phyloP scores from a whole-genome alignment of 345 rosid genomes.

The Brassica carinata region DNA sequence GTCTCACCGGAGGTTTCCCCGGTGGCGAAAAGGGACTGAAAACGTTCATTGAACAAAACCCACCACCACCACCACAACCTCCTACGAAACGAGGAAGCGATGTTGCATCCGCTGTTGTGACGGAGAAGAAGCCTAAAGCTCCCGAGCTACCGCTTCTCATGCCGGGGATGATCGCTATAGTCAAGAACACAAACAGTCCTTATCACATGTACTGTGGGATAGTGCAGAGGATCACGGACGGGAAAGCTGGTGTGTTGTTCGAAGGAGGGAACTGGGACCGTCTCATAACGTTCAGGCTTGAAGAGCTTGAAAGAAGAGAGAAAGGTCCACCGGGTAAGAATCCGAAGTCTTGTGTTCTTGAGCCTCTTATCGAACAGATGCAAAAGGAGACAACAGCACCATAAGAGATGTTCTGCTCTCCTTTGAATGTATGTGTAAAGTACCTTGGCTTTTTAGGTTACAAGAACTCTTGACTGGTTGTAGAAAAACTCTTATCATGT shows the following conservation, averaged over 20 bases:
- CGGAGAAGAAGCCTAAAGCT: constrained; percentile 63
- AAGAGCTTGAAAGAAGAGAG: constrained; percentile 82
- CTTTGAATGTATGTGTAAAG: constrained; percentile 27
- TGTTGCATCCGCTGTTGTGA: background rate
- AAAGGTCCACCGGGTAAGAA: constrained; percentile 84
- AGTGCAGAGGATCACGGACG: constrained; percentile 91
- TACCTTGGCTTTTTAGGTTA: constrained; percentile 16
- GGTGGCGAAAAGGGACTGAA: constrained; percentile 80
- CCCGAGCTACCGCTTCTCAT: constrained; percentile 73
- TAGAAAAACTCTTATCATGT: too few relatives aligned
- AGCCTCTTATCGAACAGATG: constrained; percentile 48
- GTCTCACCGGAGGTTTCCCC: constrained; percentile 86
- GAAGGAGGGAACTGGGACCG: constrained; percentile 94
- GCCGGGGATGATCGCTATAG: constrained; percentile 94
- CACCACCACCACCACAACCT: constrained; percentile 50
- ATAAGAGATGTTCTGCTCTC: background rate
- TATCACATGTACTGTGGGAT: constrained; percentile 87
- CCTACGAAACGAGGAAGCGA: constrained; percentile 35
- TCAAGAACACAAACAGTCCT: constrained; percentile 75
- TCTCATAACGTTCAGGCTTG: constrained; percentile 72
- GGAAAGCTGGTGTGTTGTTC: constrained; percentile 82
- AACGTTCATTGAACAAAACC: constrained; percentile 72
- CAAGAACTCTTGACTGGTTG: too few relatives aligned
- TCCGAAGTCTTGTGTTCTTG: constrained; percentile 78
- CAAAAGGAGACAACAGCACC: constrained; percentile 31